Conservation (phyloP, 371 early-diverging fungal genomes). For the Haplosporangium sp. region DNA sequence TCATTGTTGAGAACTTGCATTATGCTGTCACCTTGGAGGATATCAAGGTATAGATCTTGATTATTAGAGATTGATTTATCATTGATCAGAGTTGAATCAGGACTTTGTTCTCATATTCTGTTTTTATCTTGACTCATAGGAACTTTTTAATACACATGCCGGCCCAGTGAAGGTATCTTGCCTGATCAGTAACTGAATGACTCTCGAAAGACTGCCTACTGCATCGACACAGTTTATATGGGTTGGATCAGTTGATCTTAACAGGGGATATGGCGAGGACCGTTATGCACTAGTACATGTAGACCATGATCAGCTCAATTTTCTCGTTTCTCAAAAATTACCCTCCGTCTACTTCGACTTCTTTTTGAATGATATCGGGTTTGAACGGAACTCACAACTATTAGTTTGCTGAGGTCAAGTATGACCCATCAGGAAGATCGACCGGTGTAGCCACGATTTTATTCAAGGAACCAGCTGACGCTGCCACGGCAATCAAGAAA, state of each 20-base stretch:
- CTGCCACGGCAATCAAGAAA: constrained; percentile 65
- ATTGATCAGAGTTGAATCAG: not conserved
- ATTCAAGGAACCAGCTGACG: constrained; percentile 63
- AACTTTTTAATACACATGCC: constrained; percentile 47
- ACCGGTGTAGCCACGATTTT: constrained; percentile 73
- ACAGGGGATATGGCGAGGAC: not conserved
- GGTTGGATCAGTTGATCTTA: not conserved
- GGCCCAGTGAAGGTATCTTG: constrained; percentile 54
- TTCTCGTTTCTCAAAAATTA: constrained; percentile 6
- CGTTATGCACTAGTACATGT: not conserved
- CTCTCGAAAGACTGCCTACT: not conserved
- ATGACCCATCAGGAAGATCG: constrained; percentile 70
- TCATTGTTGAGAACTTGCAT: constrained; percentile 70
- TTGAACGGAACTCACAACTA: not conserved
- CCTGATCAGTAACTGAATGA: constrained; percentile 7
- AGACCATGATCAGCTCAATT: constrained; percentile 6
- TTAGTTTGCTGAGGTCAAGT: constrained; percentile 58
- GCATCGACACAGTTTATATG: not conserved
- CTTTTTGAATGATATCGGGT: not conserved
- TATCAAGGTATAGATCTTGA: constrained; percentile 63
- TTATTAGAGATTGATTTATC: not conserved
- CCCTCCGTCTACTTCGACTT: not conserved
- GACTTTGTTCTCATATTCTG: not conserved
- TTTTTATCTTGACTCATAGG: constrained; percentile 17
- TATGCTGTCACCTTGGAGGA: constrained; percentile 76